Evolutionary conservation across 768 basidiomycete genomes (phyloP).

Genomic region (Suillus decipiens): DNA sequence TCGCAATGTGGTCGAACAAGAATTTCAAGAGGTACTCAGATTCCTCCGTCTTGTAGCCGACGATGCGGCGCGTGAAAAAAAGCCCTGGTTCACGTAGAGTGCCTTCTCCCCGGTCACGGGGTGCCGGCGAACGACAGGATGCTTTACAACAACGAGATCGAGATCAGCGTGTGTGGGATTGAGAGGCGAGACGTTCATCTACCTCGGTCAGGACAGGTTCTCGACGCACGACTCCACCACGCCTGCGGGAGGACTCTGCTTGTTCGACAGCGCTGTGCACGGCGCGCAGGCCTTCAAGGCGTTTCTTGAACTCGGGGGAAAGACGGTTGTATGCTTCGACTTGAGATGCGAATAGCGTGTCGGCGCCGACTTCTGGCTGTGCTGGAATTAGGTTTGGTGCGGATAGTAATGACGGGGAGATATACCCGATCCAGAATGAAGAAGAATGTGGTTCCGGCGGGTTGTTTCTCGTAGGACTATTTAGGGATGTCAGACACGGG

Average conservation of each 20-base stretch:
- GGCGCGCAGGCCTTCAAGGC: conserved; percentile 56
- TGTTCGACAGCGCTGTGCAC: conserved; percentile 58
- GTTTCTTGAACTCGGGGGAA: conserved; percentile 56
- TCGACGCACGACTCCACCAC: conserved; percentile 49
- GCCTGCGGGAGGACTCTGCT: conserved; percentile 44
- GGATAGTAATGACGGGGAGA: not conserved
- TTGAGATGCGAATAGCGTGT: conserved; percentile 58
- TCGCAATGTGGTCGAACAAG: conserved; percentile 53
- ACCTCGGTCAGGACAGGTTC: conserved; percentile 52
- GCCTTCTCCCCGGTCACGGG: conserved; percentile 67
- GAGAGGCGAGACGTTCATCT: conserved; percentile 5
- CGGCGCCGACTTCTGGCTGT: conserved; percentile 42
- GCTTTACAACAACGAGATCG: conserved; percentile 31
- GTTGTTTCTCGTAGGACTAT: conserved; percentile 56
- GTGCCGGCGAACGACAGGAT: conserved; percentile 57
- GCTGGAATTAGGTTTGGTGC: conserved; percentile 21
- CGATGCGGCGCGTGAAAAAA: conserved; percentile 55
- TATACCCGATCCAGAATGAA: conserved; percentile 51
- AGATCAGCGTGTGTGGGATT: conserved; percentile 4
- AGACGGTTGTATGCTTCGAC: conserved; percentile 62
- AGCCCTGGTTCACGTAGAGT: conserved; percentile 57
- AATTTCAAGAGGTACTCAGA: conserved; percentile 57
- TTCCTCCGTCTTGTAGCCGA: conserved; percentile 56
- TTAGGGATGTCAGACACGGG: not conserved
- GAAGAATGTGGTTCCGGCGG: conserved; percentile 58